phyloP scores from a whole-genome alignment of 208 protist species.

The Acanthamoeba sp. region DNA sequence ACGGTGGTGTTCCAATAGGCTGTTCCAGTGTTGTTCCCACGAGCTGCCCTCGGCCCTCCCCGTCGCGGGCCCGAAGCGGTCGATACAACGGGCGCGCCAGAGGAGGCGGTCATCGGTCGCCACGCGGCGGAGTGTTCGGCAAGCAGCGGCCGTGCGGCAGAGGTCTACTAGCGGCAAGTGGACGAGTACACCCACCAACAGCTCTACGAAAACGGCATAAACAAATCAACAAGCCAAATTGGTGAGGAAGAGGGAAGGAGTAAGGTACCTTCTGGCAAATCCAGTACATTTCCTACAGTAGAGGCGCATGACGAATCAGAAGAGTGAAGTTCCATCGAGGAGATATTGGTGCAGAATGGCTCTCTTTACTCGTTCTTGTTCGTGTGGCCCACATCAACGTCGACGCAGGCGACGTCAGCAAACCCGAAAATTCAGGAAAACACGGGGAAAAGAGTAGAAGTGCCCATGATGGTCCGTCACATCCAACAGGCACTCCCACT shows the following conservation, averaged over 20 bases:
- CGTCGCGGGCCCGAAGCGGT: not conserved
- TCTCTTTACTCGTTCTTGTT: too few relatives aligned
- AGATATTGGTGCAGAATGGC: too few relatives aligned
- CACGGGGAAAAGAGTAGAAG: too few relatives aligned
- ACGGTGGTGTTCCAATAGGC: not conserved
- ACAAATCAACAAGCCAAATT: not conserved
- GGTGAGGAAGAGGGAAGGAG: not conserved
- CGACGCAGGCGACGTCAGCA: too few relatives aligned
- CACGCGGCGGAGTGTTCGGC: not conserved
- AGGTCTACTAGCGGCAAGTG: not conserved
- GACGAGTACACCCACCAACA: not conserved
- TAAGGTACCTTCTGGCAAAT: constrained; percentile 1
- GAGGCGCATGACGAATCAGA: too few relatives aligned
- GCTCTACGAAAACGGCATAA: not conserved
- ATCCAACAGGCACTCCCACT: too few relatives aligned
- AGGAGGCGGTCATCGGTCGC: constrained; percentile 3
- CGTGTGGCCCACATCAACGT: too few relatives aligned
- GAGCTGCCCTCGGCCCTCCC: not conserved
- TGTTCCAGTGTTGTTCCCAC: constrained; percentile 30
- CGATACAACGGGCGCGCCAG: constrained; percentile 2
- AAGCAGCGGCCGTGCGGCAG: not conserved
- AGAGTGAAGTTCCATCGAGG: too few relatives aligned
- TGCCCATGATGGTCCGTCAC: too few relatives aligned
- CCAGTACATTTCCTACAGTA: not conserved
- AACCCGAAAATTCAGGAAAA: too few relatives aligned